Conservation (phyloP, 306 rosid species). For the Echinosophora koreensis region DNA sequence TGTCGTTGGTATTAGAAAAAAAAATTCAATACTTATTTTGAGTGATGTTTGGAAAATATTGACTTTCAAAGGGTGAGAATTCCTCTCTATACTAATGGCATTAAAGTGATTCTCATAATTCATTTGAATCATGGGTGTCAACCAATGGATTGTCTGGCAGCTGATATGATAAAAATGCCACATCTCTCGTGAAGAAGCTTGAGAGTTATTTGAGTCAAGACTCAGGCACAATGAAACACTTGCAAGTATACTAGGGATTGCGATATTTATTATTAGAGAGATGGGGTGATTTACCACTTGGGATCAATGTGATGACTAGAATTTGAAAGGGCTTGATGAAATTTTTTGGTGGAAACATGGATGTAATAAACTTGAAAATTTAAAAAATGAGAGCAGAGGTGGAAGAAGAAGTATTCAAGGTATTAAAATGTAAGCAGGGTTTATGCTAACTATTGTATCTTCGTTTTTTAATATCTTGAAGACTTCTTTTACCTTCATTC, state of each 20-base stretch:
- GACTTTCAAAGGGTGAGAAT: slow-evolving; percentile 31
- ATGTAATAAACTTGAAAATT: not conserved
- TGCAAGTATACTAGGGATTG: not conserved
- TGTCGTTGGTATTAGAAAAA: not conserved
- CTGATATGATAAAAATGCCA: not conserved
- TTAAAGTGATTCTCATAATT: slow-evolving; percentile 35
- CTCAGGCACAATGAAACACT: not conserved
- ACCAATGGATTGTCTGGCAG: not conserved
- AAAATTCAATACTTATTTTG: slow-evolving; percentile 22
- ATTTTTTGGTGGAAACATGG: not conserved
- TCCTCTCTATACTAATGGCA: not conserved
- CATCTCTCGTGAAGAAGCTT: slow-evolving; percentile 4
- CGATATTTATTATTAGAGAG: not conserved
- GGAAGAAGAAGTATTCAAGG: slow-evolving; percentile 31
- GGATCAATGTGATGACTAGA: not conserved
- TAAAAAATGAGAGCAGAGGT: slow-evolving; percentile 24
- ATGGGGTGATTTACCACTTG: slow-evolving; percentile 13
- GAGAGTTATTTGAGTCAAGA: slow-evolving; percentile 28
- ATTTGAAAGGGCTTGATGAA: not conserved
- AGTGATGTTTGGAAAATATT: slow-evolving; percentile 46
- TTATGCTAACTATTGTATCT: too few relatives aligned
- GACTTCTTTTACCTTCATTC: too few relatives aligned
- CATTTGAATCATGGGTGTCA: slow-evolving; percentile 36
- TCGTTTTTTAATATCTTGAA: too few relatives aligned
- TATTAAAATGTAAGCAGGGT: not conserved